Conservation (phyloP, 2,329 filamentous ascomycete species). For the Pseudopithomyces maydicus region DNA sequence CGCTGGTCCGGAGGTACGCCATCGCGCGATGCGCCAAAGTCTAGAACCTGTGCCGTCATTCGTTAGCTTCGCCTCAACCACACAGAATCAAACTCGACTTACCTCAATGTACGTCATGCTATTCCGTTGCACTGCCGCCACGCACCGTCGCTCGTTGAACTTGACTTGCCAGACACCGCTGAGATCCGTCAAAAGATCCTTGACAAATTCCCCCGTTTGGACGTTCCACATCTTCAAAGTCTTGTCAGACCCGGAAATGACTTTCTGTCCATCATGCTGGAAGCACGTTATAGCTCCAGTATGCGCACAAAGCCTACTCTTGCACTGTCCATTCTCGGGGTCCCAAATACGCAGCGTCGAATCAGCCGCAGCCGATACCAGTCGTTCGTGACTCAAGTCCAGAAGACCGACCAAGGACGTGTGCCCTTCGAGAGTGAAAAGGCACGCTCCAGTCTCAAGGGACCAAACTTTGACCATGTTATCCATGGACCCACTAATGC, state of each 20-base stretch:
- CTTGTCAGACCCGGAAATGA: constrained; percentile 93
- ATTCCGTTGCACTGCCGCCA: constrained; percentile 93
- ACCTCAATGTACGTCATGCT: constrained; percentile 96
- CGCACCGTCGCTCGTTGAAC: constrained; percentile 93
- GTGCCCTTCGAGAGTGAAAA: constrained; percentile 92
- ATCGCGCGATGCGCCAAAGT: constrained; percentile 93
- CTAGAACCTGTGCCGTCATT: constrained; percentile 73
- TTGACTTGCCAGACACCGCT: constrained; percentile 99
- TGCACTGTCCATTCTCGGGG: constrained; percentile 88
- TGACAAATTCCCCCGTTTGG: constrained; percentile 85
- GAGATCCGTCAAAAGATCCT: constrained; percentile 89
- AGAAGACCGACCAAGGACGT: constrained; percentile 88
- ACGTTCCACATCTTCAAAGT: constrained; percentile 99
- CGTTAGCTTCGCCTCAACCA: constrained; percentile 37
- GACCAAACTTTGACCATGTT: constrained; percentile 98
- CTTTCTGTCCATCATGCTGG: constrained; percentile 94
- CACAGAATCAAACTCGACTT: constrained; percentile 24
- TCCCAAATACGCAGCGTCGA: constrained; percentile 97
- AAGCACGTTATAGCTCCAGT: constrained; percentile 98
- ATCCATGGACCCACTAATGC: constrained; percentile 98
- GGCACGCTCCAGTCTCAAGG: constrained; percentile 78
- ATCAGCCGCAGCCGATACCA: constrained; percentile 94
- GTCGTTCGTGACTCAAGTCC: constrained; percentile 83
- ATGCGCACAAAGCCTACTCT: constrained; percentile 87
- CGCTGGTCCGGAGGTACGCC: constrained; percentile 78